Conservation (phyloP, 768 basidiomycete genomes). For the Boletus tomentosulus region DNA sequence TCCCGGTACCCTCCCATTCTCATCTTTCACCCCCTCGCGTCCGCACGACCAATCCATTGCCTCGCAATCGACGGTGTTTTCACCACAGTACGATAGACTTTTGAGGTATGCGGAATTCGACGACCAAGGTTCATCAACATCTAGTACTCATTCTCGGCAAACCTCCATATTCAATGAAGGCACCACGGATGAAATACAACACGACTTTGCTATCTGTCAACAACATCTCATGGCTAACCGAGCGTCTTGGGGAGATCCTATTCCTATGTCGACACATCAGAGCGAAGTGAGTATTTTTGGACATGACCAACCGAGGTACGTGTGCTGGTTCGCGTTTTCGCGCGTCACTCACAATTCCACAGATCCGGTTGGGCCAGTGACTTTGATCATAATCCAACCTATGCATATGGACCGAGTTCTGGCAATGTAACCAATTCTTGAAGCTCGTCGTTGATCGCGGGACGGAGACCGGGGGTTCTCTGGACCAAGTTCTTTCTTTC, state of each 20-base stretch:
- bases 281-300: not conserved
- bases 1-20: slow-evolving; percentile 18
- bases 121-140: slow-evolving; percentile 9
- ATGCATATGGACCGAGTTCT: slow-evolving; percentile 9
- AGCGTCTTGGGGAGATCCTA: slow-evolving; percentile 1
- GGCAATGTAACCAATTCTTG: not conserved
- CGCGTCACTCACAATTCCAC: not conserved
- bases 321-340: not conserved
- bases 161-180: slow-evolving; percentile 5
- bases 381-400: slow-evolving; percentile 14
- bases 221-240: not conserved
- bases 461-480: not conserved
- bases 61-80: slow-evolving; percentile 4
- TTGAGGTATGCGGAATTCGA: slow-evolving; percentile 2
- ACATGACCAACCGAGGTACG: slow-evolving; percentile 12
- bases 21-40: slow-evolving; percentile 1
- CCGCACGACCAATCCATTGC: slow-evolving; percentile 5
- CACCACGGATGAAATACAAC: slow-evolving; percentile 5
- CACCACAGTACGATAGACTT: slow-evolving; percentile 11
- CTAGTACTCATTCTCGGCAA: slow-evolving; percentile 11
- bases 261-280: slow-evolving; percentile 4
- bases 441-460: slow-evolving; percentile 4
- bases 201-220: not conserved
- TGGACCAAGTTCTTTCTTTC: slow-evolving; percentile 10
- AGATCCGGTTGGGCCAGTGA: slow-evolving; percentile 18